Conservation (phyloP, 768 basidiomycete genomes). For the Amanita subjunquillea region DNA sequence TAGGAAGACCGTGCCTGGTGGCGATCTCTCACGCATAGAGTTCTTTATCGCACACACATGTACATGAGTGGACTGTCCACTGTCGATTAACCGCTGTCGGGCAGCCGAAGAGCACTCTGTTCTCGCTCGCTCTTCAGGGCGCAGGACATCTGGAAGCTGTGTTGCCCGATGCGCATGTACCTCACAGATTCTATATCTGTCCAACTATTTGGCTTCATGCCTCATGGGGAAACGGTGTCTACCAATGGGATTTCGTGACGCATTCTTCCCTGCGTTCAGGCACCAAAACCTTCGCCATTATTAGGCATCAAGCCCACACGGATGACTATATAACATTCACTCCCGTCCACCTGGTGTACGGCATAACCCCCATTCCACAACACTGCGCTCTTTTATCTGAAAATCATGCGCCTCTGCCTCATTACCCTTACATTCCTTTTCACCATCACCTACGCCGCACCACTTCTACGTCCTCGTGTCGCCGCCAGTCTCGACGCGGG, state of each 20-base stretch:
- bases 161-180: not conserved
- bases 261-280: not conserved
- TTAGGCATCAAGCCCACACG: not conserved
- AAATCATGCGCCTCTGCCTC: not conserved
- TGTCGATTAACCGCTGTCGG: not conserved
- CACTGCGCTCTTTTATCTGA: not conserved
- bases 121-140: not conserved
- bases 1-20: not conserved
- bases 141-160: not conserved
- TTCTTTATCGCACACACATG: not conserved
- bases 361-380: not conserved
- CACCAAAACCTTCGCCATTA: not conserved
- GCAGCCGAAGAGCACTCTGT: not conserved
- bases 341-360: not conserved
- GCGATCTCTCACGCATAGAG: not conserved
- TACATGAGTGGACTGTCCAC: not conserved
- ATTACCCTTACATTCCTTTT: not conserved
- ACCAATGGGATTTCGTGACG: not conserved
- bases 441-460: not conserved
- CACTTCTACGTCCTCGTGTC: not conserved
- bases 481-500: not conserved
- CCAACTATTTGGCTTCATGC: not conserved
- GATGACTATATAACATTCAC: not conserved
- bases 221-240: not conserved
- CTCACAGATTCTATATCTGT: not conserved